Percentiles rank a stretch among this genome's conserved stretches.
phyloP scores from a whole-genome alignment of 768 basidiomycete genomes.

The Russula compacta region DNA sequence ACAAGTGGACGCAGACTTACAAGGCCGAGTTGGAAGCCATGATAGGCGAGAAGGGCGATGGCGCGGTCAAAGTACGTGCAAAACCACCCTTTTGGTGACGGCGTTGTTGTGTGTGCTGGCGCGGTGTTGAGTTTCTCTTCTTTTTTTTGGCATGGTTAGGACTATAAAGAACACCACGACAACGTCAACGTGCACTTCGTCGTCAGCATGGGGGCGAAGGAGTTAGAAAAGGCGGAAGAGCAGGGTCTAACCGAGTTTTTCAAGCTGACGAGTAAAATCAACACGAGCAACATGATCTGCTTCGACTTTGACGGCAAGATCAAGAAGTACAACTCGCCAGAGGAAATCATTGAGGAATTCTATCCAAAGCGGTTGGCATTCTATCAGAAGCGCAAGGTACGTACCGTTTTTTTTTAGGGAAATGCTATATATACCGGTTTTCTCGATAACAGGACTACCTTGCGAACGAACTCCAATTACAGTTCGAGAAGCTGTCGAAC shows the following conservation, averaged over 20 bases:
- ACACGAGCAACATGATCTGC: constrained; percentile 96
- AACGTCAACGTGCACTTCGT: constrained; percentile 87
- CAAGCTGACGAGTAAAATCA: constrained; percentile 78
- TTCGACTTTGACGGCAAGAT: constrained; percentile 97
- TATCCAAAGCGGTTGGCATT: constrained; percentile 80
- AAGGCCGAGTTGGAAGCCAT: constrained; percentile 87
- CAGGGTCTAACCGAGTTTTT: constrained; percentile 89
- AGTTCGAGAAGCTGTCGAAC: constrained; percentile 80
- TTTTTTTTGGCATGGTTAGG: constrained; percentile 37
- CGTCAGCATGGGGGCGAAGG: constrained; percentile 68
- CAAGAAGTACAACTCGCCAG: constrained; percentile 81
- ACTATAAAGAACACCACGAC: constrained; percentile 96
- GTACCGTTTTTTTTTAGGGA: constrained; percentile 13
- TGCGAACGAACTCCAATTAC: constrained; percentile 69
- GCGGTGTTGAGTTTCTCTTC: neutral
- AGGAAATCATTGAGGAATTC: constrained; percentile 90
- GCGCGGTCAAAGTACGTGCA: constrained; percentile 60
- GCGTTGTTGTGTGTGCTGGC: neutral
- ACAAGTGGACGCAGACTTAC: constrained; percentile 89
- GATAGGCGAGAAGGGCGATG: constrained; percentile 79
- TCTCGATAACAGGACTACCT: constrained; percentile 56
- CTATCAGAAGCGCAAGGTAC: constrained; percentile 93
- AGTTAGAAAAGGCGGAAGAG: constrained; percentile 77
- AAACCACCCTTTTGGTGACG: neutral
- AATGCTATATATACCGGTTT: no score